Conservation (phyloP, 805 yeast species). For the Millerozyma acaciae region DNA sequence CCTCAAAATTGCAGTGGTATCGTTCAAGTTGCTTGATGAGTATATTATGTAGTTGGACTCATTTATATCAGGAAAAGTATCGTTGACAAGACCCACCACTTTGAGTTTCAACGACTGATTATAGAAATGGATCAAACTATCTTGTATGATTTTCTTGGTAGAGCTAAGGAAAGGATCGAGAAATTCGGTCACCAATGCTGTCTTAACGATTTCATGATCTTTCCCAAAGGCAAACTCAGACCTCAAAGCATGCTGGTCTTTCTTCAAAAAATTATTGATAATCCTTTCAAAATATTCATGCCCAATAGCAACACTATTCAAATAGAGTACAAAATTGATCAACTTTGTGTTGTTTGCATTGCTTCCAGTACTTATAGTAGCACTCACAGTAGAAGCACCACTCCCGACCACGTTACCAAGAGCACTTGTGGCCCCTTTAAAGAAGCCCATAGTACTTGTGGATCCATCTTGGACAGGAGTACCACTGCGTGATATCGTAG, state of each 20-base stretch:
- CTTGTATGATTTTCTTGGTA: conserved; percentile 38
- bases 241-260: conserved; percentile 18
- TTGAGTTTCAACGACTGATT: conserved; percentile 46
- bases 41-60: conserved; percentile 30
- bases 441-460: conserved; percentile 28
- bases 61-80: conserved; percentile 35
- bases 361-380: conserved; percentile 21
- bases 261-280: conserved; percentile 36
- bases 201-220: conserved; percentile 29
- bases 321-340: conserved; percentile 57
- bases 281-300: conserved; percentile 55
- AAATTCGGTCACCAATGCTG: conserved; percentile 28
- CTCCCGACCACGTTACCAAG: conserved; percentile 41
- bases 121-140: conserved; percentile 46
- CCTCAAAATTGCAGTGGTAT: conserved; percentile 32
- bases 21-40: conserved; percentile 25
- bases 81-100: conserved; percentile 40
- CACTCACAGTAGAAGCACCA: conserved; percentile 17
- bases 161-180: conserved; percentile 28
- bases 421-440: conserved; percentile 43
- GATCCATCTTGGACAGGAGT: conserved; percentile 32
- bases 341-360: conserved; percentile 44
- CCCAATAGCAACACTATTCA: conserved; percentile 70
- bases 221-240: conserved; percentile 33
- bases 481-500: conserved; percentile 22